Base-by-base conservation (phyloP, 192 early-diverging fungal genomes). In the Spizellomyces sp. region DNA sequence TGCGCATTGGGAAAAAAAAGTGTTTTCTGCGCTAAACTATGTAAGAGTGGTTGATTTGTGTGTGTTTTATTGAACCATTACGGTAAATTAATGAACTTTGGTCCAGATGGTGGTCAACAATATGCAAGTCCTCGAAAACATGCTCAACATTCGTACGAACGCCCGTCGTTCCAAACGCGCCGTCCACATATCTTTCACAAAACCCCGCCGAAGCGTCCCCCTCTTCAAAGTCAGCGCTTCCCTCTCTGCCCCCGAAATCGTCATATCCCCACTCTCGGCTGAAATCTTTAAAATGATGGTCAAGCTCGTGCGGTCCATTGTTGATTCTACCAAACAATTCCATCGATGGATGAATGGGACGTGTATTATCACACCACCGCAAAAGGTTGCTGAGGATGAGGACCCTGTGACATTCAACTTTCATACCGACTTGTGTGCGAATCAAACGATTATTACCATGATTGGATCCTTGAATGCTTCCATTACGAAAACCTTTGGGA, bases 251-350 rank as follows among this genome's bases (percentile, higher is more conserved):
- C 87, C 87, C 44, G 87, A 88, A 76, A 88, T 88, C 50, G 73
- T 87, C 0, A 84, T 87, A 21, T 75, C 81, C 14, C 87, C 87
- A 12, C 70, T 85, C 10, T 74, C 82, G 5, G 80, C 70, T 14
- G 87, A 87, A 67, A 84, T 87, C 43, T 82, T 80, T 62, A 88
- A 88, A 67, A 80, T 88, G 83, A 87, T 88, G 64, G 77, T 87
- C 46, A 88, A 88, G 67, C 77, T 81, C 59, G 80, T 78, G 3
- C 67, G 85, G 12, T 84, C 83, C 4, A 79, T 88, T 17, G 70
- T 88, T n/a, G 87, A 88, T 54, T 79, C 84, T 21, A 82, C 85
- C 45, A 88, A 88, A 58, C 80, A 81, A 63, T 88, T 88, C 60
- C 81, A 84, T 71, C 78, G 87, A 17, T 88, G 87, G 87, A 79